Conservation (phyloP, 805 yeast species). For the Starmerella asiatica region DNA sequence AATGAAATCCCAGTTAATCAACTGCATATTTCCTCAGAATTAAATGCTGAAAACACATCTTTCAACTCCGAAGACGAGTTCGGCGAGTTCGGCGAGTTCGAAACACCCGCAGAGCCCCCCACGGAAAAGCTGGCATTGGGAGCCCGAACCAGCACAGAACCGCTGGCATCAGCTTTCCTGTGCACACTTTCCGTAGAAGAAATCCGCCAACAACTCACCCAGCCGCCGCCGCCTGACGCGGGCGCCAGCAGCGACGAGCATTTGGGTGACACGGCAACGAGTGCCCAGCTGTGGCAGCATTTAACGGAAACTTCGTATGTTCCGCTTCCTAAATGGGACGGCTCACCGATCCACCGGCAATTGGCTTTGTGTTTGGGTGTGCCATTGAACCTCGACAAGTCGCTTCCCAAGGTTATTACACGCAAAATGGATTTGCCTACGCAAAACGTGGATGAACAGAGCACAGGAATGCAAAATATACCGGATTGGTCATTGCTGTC, state of each 20-base stretch:
- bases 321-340: constrained; percentile 56
- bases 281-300: constrained; percentile 31
- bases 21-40: too few species aligned
- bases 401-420: constrained; percentile 25
- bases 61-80: too few species aligned
- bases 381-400: constrained; percentile 57
- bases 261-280: constrained; percentile 15
- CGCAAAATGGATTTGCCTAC: constrained; percentile 15
- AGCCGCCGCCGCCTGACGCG: constrained; percentile 2
- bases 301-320: constrained; percentile 38
- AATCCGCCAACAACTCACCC: constrained; percentile 3
- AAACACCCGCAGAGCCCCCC: constrained; percentile 5
- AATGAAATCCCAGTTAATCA: too few species aligned
- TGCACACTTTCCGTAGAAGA: not conserved
- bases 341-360: constrained; percentile 50
- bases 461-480: constrained; percentile 11
- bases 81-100: constrained; percentile 22
- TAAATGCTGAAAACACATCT: too few species aligned
- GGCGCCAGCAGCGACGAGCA: not conserved
- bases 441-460: constrained; percentile 6
- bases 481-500: constrained; percentile 27
- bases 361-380: constrained; percentile 53
- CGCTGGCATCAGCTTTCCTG: not conserved
- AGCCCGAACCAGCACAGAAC: not conserved
- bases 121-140: not conserved